Base-by-base conservation (phyloP, 106 monocot genomes). In the Dendrobium catenatum region DNA sequence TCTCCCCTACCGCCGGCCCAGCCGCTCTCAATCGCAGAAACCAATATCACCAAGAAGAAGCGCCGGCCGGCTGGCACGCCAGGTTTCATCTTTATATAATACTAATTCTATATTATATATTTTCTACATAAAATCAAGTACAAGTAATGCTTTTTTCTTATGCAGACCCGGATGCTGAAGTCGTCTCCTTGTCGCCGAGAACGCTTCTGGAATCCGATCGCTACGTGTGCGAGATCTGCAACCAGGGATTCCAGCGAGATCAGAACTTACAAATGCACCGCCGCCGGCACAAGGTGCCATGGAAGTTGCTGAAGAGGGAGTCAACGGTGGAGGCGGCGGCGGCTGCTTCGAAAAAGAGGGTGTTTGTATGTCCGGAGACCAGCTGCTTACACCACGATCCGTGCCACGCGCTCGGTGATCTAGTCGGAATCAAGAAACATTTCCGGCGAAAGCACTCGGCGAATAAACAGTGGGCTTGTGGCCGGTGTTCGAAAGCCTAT, bases 221-320 rank as follows among this genome's bases (percentile, higher is more conserved):
- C 27, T 96, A 96, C 86, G 93, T 96, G 80, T 96, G 96, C 80
- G 96, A 96, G 93, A 96, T 96, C 88, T 96, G 96, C 85, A 88
- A 87, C 83, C 96, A 93, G 79, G 96, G 93, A 26, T 96, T 96
- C 67, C 96, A 93, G 89, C 58, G 96, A 17, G 93, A 96, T 77
- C 96, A 96, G 89, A 96, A 96, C 81, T 89, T 96, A 27, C 96
- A 96, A 83, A 96, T 96, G 96, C 96, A 96, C 85, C 88, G 91
- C 79, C 82, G 96, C 77, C 82, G 96, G 78, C 96, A 96, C 89
- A 96, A 96, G 88, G 89, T 96, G 55, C 96, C 96, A 20, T 96
- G 96, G 96, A 91, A 93, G 87, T 88, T 96, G 58, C 81, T 85
- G 77, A 85, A 83, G 81, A 73, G 83, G 48, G 80, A 81, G 15